These are phyloP conservation scores for Russula sp. DNA, from an alignment of 768 basidiomycete genomes.

Conservation along the genomic window DNA sequence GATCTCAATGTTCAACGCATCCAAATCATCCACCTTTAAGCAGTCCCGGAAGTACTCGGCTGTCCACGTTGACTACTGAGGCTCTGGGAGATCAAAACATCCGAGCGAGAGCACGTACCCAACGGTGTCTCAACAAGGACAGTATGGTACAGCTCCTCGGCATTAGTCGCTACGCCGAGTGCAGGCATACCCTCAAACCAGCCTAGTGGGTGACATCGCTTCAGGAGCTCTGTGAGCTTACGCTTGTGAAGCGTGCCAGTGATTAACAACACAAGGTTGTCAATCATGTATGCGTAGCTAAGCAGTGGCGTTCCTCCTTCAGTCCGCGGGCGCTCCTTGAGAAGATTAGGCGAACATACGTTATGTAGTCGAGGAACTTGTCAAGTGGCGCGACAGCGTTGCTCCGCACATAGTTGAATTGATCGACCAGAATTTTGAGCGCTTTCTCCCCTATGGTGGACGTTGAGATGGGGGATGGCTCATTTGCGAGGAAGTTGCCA, in stretches of 20 bases:
- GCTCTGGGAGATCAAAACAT: not conserved
- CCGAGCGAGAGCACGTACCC: conserved; percentile 46
- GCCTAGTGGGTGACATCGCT: conserved; percentile 94
- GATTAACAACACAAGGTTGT: conserved; percentile 96
- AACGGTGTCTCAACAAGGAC: conserved; percentile 97
- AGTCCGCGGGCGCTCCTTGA: not conserved
- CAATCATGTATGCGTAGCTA: conserved; percentile 99
- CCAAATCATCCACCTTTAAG: conserved; percentile 89
- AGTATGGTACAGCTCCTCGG: conserved; percentile 94
- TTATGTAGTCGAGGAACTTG: conserved; percentile 96
- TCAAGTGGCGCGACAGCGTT: conserved; percentile 88
- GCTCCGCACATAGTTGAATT: conserved; percentile 88
- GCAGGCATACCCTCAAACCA: conserved; percentile 99
- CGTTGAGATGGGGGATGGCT: conserved; percentile 87
- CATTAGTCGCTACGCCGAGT: conserved; percentile 97
- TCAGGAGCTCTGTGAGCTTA: conserved; percentile 93
- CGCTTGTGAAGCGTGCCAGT: conserved; percentile 96
- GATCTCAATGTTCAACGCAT: conserved; percentile 99
- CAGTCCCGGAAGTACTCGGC: conserved; percentile 98
- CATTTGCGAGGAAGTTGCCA: conserved; percentile 96
- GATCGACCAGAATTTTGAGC: conserved; percentile 90
- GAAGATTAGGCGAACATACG: conserved; percentile 45
- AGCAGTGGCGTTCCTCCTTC: not conserved
- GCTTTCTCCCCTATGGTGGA: conserved; percentile 96
- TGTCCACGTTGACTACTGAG: conserved; percentile 21